Evolutionary conservation across 805 yeast genomes (phyloP).

Genomic region (Danielia reshetovae): DNA sequence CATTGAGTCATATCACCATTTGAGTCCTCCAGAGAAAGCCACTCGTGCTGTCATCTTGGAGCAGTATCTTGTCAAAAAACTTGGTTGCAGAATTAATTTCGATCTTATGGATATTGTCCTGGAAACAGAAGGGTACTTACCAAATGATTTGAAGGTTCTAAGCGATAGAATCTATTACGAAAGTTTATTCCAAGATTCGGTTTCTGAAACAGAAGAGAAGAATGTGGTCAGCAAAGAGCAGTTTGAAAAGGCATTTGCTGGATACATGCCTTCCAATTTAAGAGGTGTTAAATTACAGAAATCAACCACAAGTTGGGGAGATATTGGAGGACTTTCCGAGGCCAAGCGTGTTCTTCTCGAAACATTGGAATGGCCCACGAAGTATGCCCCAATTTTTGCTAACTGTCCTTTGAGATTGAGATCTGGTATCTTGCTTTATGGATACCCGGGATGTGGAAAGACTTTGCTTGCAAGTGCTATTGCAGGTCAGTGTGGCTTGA

Average conservation of each 20-base stretch:
- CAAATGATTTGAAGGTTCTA: conserved; percentile 71
- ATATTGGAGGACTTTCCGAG: conserved; percentile 81
- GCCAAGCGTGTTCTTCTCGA: conserved; percentile 77
- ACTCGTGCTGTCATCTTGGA: conserved; percentile 49
- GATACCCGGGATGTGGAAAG: conserved; percentile 98
- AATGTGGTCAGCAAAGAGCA: conserved; percentile 26
- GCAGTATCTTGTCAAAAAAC: conserved; percentile 29
- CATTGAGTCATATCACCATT: conserved; percentile 55
- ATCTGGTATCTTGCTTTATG: conserved; percentile 87
- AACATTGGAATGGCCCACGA: conserved; percentile 96
- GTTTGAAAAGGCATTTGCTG: conserved; percentile 57
- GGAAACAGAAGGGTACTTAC: conserved; percentile 87
- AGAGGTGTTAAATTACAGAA: conserved; percentile 86
- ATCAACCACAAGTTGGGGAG: conserved; percentile 72
- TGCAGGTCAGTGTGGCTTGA: conserved; percentile 89
- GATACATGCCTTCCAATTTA: conserved; percentile 74
- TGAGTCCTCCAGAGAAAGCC: conserved; percentile 67
- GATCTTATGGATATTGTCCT: conserved; percentile 45
- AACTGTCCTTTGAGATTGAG: conserved; percentile 82
- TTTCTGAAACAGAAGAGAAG: conserved; percentile 1
- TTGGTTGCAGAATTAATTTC: conserved; percentile 33
- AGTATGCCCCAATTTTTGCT: conserved; percentile 91
- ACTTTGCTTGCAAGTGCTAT: conserved; percentile 90
- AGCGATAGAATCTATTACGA: conserved; percentile 68
- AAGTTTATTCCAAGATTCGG: conserved; percentile 19